These are phyloP conservation scores for Trichophyton benhamiae DNA, from an alignment of 2,329 filamentous ascomycete species.

Conservation along the genomic window DNA sequence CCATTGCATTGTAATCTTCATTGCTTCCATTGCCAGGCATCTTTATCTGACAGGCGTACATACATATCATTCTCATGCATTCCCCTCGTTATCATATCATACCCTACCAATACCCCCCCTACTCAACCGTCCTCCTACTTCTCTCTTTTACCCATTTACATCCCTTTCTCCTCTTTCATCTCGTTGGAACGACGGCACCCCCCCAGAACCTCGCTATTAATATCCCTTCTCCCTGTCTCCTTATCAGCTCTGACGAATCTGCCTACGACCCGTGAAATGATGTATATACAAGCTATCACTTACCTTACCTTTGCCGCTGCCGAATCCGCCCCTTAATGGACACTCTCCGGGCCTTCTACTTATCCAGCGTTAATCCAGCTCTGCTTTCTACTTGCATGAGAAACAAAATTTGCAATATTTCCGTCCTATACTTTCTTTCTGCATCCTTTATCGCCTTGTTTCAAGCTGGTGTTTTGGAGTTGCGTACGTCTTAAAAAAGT, in stretches of 20 bases:
- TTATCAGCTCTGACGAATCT: not conserved
- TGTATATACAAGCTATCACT: slow-evolving; percentile 3
- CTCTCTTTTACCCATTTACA: not conserved
- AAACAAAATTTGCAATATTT: not conserved
- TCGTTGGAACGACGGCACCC: not conserved
- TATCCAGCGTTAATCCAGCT: not conserved
- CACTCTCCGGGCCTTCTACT: not conserved
- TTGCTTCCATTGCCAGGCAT: not conserved
- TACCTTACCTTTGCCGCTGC: not conserved
- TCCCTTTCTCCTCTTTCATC: not conserved
- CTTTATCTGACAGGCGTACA: not conserved
- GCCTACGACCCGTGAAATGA: slow-evolving; percentile 3
- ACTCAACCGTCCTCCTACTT: not conserved
- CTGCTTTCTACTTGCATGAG: not conserved
- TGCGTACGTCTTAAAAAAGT: not conserved
- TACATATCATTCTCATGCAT: not conserved
- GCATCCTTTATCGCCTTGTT: not conserved
- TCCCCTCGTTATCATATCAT: not conserved
- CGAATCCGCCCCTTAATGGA: not conserved
- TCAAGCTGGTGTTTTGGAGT: not conserved
- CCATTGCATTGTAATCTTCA: slow-evolving; percentile 1
- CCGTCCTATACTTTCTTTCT: not conserved
- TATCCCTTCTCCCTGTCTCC: not conserved
- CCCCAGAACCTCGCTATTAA: not conserved
- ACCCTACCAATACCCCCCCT: not conserved